Evolutionary conservation across 2,329 filamentous ascomycete species (phyloP).

Genomic region (Colletotrichum navitas): DNA sequence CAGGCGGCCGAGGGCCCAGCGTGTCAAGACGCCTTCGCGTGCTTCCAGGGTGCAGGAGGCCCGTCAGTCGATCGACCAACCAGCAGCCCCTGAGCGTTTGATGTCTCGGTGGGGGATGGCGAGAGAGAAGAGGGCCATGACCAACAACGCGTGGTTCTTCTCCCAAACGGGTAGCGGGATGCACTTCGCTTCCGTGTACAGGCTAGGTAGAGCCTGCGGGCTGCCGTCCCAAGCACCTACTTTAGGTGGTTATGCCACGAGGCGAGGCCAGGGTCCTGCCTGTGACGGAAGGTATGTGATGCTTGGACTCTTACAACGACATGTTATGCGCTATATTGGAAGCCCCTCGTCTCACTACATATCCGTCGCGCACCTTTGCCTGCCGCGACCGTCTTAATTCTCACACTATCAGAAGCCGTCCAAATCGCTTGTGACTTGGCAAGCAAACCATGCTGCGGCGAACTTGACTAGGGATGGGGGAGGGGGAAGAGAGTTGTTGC

Average conservation of each 20-base stretch:
- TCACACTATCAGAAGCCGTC: neutral
- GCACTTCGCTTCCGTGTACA: slow-evolving; percentile 21
- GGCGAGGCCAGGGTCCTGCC: slow-evolving; percentile 12
- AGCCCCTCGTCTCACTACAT: neutral
- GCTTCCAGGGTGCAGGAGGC: slow-evolving; percentile 11
- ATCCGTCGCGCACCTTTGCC: slow-evolving; percentile 8
- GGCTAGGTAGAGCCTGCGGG: slow-evolving; percentile 24
- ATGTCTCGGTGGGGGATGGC: slow-evolving; percentile 10
- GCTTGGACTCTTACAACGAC: neutral
- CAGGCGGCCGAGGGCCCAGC: neutral
- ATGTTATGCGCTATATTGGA: slow-evolving; percentile 3
- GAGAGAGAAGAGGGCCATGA: slow-evolving; percentile 3
- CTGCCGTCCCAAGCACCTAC: slow-evolving; percentile 26
- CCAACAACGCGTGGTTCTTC: neutral
- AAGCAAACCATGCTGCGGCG: neutral
- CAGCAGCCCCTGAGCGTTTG: slow-evolving; percentile 32
- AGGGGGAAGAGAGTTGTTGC: neutral
- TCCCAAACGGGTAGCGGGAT: slow-evolving; percentile 16
- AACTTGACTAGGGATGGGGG: neutral
- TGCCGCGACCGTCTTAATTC: slow-evolving; percentile 14
- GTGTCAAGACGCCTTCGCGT: slow-evolving; percentile 7
- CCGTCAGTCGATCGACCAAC: slow-evolving; percentile 30
- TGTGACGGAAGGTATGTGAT: neutral
- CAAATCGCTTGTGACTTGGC: neutral
- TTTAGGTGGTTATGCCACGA: slow-evolving; percentile 31